Percentiles rank a stretch among this genome's conserved stretches.
These are phyloP conservation scores for Leccinum barrowsii DNA, from an alignment of 768 basidiomycete genomes.

Conservation along the genomic window DNA sequence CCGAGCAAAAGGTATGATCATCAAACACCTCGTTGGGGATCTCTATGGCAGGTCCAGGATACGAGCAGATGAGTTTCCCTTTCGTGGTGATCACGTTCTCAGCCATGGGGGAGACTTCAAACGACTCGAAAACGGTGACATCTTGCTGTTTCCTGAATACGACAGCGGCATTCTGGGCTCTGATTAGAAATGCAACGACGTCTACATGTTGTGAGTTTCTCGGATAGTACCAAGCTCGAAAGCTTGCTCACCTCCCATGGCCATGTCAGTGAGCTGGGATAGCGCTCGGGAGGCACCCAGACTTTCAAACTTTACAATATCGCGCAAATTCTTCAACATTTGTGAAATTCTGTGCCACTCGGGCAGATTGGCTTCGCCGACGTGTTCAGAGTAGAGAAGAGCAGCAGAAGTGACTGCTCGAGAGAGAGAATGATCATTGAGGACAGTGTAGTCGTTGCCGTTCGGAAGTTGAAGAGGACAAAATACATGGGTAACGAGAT, in stretches of 20 bases:
- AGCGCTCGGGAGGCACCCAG: constrained; percentile 2
- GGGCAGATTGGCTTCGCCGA: not conserved
- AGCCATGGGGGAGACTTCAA: constrained; percentile 38
- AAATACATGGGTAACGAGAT: constrained; percentile 39
- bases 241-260: constrained; percentile 3
- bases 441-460: constrained; percentile 22
- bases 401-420: constrained; percentile 19
- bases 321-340: not conserved
- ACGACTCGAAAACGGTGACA: constrained; percentile 31
- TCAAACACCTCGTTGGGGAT: not conserved
- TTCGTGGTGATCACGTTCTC: constrained; percentile 1
- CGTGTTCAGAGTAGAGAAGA: constrained; percentile 5
- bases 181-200: constrained; percentile 15
- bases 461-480: constrained; percentile 39
- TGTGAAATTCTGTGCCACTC: not conserved
- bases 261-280: constrained; percentile 9
- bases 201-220: constrained; percentile 24
- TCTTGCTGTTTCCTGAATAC: not conserved
- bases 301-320: constrained; percentile 4
- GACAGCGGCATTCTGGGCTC: not conserved
- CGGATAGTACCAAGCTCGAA: not conserved
- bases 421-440: constrained; percentile 27
- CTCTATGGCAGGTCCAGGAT: not conserved
- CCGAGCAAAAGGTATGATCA: constrained; percentile 23
- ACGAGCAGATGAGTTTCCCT: not conserved